Percentiles rank a stretch among this genome's conserved stretches.
Conservation (phyloP, 768 basidiomycete species). For the Roridomyces roridus region DNA sequence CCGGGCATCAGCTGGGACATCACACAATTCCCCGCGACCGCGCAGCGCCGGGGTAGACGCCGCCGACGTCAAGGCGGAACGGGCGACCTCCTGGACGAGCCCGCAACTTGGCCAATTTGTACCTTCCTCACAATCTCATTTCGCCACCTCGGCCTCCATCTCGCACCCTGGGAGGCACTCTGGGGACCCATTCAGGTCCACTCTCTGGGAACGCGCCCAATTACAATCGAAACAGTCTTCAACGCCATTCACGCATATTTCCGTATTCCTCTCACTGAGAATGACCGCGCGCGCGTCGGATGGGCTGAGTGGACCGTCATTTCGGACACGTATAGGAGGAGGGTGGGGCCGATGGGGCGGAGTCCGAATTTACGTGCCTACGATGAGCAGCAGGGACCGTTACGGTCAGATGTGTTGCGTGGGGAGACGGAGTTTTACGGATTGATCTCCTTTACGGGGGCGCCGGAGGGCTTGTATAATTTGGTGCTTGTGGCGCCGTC, state of each 20-base stretch:
- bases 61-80: neutral
- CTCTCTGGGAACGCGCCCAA: neutral
- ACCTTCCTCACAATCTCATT: conserved; percentile 7
- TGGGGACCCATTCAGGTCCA: conserved; percentile 16
- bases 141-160: neutral
- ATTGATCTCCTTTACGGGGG: neutral
- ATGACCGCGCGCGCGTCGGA: neutral
- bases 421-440: conserved; percentile 5
- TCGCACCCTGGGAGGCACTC: neutral
- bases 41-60: neutral
- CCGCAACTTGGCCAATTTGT: conserved; percentile 4
- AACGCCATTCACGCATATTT: conserved; percentile 42
- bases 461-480: no score
- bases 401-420: conserved; percentile 8
- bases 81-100: neutral
- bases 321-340: conserved; percentile 4
- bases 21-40: conserved; percentile 9
- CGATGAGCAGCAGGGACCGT: neutral
- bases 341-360: neutral
- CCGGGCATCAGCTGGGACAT: conserved; percentile 14
- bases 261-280: conserved; percentile 33
- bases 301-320: neutral
- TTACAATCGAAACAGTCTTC: conserved; percentile 39
- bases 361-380: conserved; percentile 9
- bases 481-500: neutral